phyloP scores from a whole-genome alignment of 208 protist species.

The Sergeia podlipaevii region DNA sequence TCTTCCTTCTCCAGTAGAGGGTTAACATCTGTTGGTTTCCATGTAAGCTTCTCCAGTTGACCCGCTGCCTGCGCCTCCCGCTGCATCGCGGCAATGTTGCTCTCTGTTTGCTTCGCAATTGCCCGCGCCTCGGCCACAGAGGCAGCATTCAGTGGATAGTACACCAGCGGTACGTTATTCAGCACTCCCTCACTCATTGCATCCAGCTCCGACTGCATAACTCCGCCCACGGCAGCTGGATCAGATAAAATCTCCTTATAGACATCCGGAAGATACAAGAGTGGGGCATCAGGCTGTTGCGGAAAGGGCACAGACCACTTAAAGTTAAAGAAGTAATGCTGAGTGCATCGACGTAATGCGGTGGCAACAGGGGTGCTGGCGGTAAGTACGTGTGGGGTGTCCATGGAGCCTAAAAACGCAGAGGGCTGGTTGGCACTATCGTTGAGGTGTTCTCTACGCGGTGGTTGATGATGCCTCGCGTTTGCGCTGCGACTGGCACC shows the following conservation, averaged over 20 bases:
- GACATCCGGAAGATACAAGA: constrained; percentile 61
- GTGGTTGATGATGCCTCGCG: no score
- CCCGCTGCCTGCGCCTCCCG: constrained; percentile 15
- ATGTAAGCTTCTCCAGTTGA: constrained; percentile 19
- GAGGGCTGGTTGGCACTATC: constrained; percentile 6
- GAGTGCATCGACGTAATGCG: constrained; percentile 48
- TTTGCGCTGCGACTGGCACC: constrained; percentile 10
- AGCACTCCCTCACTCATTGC: constrained; percentile 66
- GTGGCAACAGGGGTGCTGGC: constrained; percentile 20
- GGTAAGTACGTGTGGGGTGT: constrained; percentile 3
- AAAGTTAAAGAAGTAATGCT: constrained; percentile 66
- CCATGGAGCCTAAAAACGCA: background rate
- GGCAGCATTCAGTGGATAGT: constrained; percentile 51
- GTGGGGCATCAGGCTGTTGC: constrained; percentile 34
- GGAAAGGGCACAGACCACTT: constrained; percentile 63
- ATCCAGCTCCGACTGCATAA: constrained; percentile 83
- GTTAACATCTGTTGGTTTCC: constrained; percentile 28
- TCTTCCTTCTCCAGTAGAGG: constrained; percentile 39
- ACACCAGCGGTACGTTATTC: constrained; percentile 58
- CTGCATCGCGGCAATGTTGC: constrained; percentile 25
- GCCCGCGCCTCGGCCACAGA: constrained; percentile 32
- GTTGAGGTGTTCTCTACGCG: constrained; percentile 5
- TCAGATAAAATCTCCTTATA: constrained; percentile 39
- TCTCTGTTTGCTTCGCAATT: constrained; percentile 16
- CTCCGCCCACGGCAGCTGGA: constrained; percentile 29